Base-by-base conservation (phyloP, 2,329 filamentous ascomycete species). In the Xylaria sp. region DNA sequence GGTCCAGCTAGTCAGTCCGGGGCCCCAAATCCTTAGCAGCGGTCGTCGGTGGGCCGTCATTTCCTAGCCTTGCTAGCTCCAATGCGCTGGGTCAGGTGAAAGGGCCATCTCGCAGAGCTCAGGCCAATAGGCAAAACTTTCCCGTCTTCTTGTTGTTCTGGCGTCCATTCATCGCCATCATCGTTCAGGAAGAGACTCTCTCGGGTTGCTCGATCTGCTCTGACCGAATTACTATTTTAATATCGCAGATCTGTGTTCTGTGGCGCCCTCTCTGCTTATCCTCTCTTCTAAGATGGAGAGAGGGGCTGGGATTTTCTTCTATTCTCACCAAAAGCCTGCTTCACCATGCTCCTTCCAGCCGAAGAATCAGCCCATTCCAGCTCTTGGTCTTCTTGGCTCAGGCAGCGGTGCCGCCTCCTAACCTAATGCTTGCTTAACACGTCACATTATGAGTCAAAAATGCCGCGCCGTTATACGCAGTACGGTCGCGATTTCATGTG, bases 281-380 rank as follows among this genome's bases (percentile, higher is more conserved):
- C 19, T 21, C 44, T 37, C 39, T 48, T 34, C 34, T 41, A 48
- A 43, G 42, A 19, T 34, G 20, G 40, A 19, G n/a, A n/a, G n/a
- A n/a, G n/a, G 6, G 39, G 2, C n/a, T 38, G 18, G 24, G n/a
- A 47, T 46, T 34, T 39, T 39, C 39, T 41, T 22, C n/a, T 38
- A 17, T 40, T 40, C 24, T 13, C 47, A 26, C 39, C n/a, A 19
- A 51, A 51, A 39, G 7, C 24, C 39, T 50, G 52, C 44, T 29
- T 52, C 39, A 40, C 42, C 37, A 52, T 57, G 19, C 50, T 48
- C 38, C 37, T 56, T 58, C 34, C 22, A 48, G 58, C 6, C 20
- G 20, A 42, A 38, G 18, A 19, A 45, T 58, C 58, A 58, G 55
- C 21, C 55, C 58, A 60, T 45, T 52, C 44, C 48, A 6, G 29